Percentiles rank a stretch among this genome's conserved stretches.
Conservation (phyloP, 2,329 filamentous ascomycete genomes). For the Beauveria medogensis region DNA sequence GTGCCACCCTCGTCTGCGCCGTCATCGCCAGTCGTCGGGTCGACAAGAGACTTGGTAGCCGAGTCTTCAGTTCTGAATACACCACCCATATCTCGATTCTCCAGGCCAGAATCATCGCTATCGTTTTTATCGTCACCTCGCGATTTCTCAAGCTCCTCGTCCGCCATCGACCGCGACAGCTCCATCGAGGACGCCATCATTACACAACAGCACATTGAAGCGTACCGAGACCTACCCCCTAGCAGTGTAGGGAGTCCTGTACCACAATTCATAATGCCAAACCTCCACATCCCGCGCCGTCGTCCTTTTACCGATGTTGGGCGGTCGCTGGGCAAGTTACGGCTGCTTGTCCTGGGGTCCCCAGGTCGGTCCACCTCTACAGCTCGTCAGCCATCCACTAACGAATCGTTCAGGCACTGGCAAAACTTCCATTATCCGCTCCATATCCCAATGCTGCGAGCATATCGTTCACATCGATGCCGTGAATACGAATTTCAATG, state of each 20-base stretch:
- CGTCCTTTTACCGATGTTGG: constrained; percentile 85
- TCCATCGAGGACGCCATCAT: constrained; percentile 15
- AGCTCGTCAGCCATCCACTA: constrained; percentile 6
- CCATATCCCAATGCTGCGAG: constrained; percentile 76
- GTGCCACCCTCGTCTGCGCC: constrained; percentile 3
- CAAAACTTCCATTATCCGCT: constrained; percentile 83
- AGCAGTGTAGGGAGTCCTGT: constrained; percentile 23
- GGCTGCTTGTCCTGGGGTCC: constrained; percentile 77
- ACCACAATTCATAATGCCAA: constrained; percentile 95
- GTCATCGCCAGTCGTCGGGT: not conserved
- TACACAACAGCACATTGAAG: constrained; percentile 13
- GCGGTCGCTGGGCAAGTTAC: constrained; percentile 75
- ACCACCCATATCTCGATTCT: constrained; percentile 19
- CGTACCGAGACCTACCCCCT: constrained; percentile 14
- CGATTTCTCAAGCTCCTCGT: constrained; percentile 41
- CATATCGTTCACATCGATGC: constrained; percentile 92
- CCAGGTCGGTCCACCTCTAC: constrained; percentile 45
- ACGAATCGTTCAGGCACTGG: constrained; percentile 55
- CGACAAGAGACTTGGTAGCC: not conserved
- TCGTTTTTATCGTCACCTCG: constrained; percentile 45
- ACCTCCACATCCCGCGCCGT: constrained; percentile 80
- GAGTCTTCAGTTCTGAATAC: constrained; percentile 21
- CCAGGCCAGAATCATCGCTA: constrained; percentile 25
- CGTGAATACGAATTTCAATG: constrained; percentile 28
- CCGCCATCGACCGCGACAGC: constrained; percentile 21